Conservation (phyloP, 2,329 filamentous ascomycete species). For the Gaeumannomyces sp. region DNA sequence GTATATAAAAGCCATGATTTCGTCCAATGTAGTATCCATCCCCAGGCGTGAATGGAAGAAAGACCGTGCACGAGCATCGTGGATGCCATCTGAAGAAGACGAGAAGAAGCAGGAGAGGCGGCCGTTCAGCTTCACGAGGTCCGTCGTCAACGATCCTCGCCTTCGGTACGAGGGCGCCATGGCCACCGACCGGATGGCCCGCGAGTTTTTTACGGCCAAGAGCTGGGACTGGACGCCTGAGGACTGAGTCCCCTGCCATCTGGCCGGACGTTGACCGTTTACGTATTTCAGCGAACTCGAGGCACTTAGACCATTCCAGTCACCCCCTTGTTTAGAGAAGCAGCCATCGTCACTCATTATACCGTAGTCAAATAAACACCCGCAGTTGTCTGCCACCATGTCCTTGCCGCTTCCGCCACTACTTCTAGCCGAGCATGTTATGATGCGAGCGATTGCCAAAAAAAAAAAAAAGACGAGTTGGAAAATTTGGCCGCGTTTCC, state of each 20-base stretch:
- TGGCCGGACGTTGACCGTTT: no score
- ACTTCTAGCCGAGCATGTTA: no score
- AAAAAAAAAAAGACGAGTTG: no score
- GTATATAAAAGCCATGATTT: constrained; percentile 53
- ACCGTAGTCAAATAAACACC: no score
- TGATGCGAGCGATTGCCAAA: no score
- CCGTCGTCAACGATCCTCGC: constrained; percentile 43
- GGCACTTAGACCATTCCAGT: no score
- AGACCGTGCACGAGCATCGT: constrained; percentile 32
- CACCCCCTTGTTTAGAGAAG: no score
- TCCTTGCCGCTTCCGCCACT: no score
- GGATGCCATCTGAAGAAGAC: constrained; percentile 24
- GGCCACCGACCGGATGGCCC: constrained; percentile 45
- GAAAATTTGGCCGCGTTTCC: no score
- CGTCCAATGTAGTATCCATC: constrained; percentile 38
- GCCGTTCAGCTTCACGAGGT: constrained; percentile 45
- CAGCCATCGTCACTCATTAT: no score
- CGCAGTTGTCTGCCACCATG: no score
- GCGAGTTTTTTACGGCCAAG: constrained; percentile 47
- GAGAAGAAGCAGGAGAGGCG: constrained; percentile 15
- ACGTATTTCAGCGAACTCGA: no score
- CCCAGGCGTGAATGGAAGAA: constrained; percentile 40
- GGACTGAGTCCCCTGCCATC: constrained; percentile 17
- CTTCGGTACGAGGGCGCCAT: constrained; percentile 43
- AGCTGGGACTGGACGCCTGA: constrained; percentile 57